Evolutionary conservation across 2,329 filamentous ascomycete species (phyloP).

Genomic region (Aspergillus sclerotialis): DNA sequence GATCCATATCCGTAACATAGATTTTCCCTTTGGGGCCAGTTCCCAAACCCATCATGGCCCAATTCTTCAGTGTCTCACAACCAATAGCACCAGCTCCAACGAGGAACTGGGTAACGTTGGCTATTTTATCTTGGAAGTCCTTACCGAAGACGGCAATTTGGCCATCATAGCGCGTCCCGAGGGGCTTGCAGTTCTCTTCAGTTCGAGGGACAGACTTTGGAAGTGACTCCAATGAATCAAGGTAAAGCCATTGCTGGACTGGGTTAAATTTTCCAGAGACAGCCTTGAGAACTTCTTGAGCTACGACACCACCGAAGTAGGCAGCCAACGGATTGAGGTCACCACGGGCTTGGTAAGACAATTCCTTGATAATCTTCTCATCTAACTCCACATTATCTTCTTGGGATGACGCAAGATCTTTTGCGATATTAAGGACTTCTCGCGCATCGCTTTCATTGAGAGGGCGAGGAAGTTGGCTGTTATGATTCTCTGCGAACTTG

Average conservation of each 20-base stretch:
- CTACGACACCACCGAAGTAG: constrained; percentile 87
- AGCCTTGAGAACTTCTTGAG: constrained; percentile 92
- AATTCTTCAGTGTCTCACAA: constrained; percentile 99
- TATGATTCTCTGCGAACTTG: constrained; percentile 67
- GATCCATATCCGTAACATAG: constrained; percentile 93
- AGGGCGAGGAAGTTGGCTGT: constrained; percentile 67
- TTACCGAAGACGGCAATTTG: constrained; percentile 94
- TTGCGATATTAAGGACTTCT: constrained; percentile 68
- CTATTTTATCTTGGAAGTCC: constrained; percentile 89
- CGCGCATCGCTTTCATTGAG: constrained; percentile 79
- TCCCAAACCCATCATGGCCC: constrained; percentile 96
- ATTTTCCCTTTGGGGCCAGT: constrained; percentile 85
- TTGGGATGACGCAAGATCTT: constrained; percentile 58
- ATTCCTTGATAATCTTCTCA: constrained; percentile 84
- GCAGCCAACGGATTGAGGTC: constrained; percentile 89
- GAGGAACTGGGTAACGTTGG: constrained; percentile 84
- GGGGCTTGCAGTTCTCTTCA: constrained; percentile 80
- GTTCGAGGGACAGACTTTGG: constrained; percentile 68
- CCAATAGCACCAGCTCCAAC: constrained; percentile 96
- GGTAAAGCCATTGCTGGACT: constrained; percentile 94
- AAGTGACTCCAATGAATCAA: constrained; percentile 94
- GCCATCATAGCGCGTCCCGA: constrained; percentile 83
- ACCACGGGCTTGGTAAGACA: constrained; percentile 89
- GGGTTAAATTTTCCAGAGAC: constrained; percentile 97
- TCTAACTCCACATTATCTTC: constrained; percentile 76